A percentile compares a stretch with the other conserved stretches of the same genome.
phyloP scores from a whole-genome alignment of 1,284 basidiomycete species.

The Ceratobasidium sp. region DNA sequence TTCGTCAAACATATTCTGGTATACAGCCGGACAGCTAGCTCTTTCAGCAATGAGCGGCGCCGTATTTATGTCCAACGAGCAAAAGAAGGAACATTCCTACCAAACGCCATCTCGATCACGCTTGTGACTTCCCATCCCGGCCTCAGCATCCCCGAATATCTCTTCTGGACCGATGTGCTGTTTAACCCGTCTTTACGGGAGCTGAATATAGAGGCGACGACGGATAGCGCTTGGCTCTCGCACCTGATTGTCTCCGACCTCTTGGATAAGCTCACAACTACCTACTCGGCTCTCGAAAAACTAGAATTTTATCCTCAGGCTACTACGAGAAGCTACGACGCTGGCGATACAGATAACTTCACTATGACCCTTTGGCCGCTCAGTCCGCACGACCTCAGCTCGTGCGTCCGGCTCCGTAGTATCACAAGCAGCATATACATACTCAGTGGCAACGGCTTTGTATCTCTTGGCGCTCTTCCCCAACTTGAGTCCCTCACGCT shows the following conservation, averaged over 20 bases:
- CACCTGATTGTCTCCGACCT: not conserved
- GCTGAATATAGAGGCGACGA: not conserved
- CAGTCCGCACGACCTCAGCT: not conserved
- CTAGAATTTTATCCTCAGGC: constrained; percentile 3
- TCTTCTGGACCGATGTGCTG: constrained; percentile 23
- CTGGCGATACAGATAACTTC: not conserved
- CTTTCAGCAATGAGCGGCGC: constrained; percentile 3
- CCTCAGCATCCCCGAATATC: constrained; percentile 4
- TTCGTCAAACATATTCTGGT: constrained; percentile 24
- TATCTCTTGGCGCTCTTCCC: constrained; percentile 29
- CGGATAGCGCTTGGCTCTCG: constrained; percentile 1
- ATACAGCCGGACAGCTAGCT: constrained; percentile 22
- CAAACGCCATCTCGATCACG: constrained; percentile 17
- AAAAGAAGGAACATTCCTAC: not conserved
- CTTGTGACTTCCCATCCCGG: constrained; percentile 3
- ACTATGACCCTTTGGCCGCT: not conserved
- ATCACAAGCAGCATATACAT: constrained; percentile 8
- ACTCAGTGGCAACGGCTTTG: not conserved
- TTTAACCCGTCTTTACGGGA: not conserved
- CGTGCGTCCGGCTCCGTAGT: constrained; percentile 1
- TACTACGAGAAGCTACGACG: not conserved
- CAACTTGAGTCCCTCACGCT: constrained; percentile 16
- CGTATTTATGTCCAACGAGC: not conserved
- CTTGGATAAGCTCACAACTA: not conserved
- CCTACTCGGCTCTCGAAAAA: not conserved